Conservation (phyloP, 116 monocot species). For the Cymodocea nodosa region DNA sequence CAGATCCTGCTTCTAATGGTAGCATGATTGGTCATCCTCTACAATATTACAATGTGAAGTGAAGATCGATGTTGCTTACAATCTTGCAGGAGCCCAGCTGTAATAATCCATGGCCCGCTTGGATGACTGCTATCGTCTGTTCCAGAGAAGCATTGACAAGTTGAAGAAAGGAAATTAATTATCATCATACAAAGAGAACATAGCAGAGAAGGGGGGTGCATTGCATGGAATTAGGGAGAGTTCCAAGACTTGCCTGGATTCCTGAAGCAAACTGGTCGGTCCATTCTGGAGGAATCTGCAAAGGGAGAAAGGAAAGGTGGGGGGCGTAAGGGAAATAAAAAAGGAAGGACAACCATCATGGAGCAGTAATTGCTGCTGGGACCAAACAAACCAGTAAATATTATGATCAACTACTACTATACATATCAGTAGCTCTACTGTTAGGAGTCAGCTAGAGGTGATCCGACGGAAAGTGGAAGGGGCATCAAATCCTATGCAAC, state of each 20-base stretch:
- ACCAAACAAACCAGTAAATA: too few relatives aligned
- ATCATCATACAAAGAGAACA: neutral
- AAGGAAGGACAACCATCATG: slow-evolving; percentile 4
- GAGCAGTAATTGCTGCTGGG: slow-evolving; percentile 2
- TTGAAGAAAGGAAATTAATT: neutral
- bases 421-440: neutral
- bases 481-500: neutral
- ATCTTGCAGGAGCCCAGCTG: slow-evolving; percentile 96
- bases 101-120: slow-evolving; percentile 94
- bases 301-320: neutral
- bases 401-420: slow-evolving; percentile 1
- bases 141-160: neutral
- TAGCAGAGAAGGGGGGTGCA: neutral
- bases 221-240: neutral
- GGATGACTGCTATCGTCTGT: slow-evolving; percentile 87
- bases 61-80: slow-evolving; percentile 27
- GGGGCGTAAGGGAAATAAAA: neutral
- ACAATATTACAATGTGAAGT: neutral
- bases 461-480: too few relatives aligned
- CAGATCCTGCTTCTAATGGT: neutral
- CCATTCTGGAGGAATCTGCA: slow-evolving; percentile 97
- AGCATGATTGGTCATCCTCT: too few relatives aligned
- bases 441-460: too few relatives aligned
- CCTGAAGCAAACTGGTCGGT: slow-evolving; percentile 94
- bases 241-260: slow-evolving; percentile 42